These are phyloP conservation scores for Melampsora abietis-canadensis DNA, from an alignment of 1,284 basidiomycete genomes.

Conservation along the genomic window DNA sequence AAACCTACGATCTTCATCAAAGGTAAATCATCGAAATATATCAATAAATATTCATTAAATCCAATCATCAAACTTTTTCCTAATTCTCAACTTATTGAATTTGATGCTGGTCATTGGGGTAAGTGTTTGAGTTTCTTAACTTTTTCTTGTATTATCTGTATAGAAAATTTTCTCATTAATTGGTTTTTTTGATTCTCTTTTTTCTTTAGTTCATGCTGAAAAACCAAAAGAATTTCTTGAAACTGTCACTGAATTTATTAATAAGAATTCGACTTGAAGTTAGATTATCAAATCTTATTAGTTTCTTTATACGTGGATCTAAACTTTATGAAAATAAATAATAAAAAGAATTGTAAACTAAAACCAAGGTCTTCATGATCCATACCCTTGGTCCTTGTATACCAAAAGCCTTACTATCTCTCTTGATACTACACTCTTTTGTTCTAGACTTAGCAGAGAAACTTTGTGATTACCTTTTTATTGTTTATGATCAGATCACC, in stretches of 20 bases:
- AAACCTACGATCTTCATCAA: slow-evolving; percentile 36
- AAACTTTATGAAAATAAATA: too few relatives aligned
- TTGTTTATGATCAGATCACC: too few relatives aligned
- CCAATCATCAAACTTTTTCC: slow-evolving; percentile 20
- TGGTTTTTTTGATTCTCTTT: not conserved
- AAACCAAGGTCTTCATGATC: too few relatives aligned
- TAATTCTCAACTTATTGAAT: slow-evolving; percentile 7
- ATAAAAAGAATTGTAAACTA: too few relatives aligned
- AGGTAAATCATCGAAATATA: slow-evolving; percentile 33
- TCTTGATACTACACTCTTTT: too few relatives aligned
- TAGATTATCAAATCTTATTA: too few relatives aligned
- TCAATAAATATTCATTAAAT: slow-evolving; percentile 21
- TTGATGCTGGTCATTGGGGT: slow-evolving; percentile 43
- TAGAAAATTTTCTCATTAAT: not conserved
- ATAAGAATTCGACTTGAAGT: not conserved
- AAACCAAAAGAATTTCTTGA: slow-evolving; percentile 40
- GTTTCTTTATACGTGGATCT: too few relatives aligned
- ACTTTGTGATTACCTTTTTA: too few relatives aligned
- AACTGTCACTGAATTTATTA: slow-evolving; percentile 16
- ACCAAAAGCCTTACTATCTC: too few relatives aligned
- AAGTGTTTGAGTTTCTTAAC: not conserved
- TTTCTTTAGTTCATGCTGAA: slow-evolving; percentile 38
- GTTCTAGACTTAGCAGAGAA: too few relatives aligned
- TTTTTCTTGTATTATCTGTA: not conserved
- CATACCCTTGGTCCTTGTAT: too few relatives aligned